Base-by-base conservation (phyloP, 2,329 filamentous ascomycete genomes). In the Knufia petricola region DNA sequence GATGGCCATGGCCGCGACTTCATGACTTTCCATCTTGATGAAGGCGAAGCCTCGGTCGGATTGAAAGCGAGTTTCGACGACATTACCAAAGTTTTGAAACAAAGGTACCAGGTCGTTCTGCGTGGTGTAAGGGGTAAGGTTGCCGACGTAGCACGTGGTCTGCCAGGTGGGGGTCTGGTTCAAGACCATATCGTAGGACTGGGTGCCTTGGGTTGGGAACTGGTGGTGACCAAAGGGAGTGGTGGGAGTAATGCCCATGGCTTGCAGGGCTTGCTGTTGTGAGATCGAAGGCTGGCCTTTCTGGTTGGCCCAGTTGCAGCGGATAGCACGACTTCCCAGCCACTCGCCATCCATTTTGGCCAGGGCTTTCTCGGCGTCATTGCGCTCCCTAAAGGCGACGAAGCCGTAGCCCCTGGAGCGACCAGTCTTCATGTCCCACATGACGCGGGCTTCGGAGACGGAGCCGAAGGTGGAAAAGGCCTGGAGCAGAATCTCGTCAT, bases 361-460 rank as follows among this genome's bases (percentile, higher is more conserved):
- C 62, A 98, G 70, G 1, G 92, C 90, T 70, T 95, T 95, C 67
- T 98, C 92, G 23, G 92, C 92, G 62, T 98, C 92, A 30, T 79
- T 73, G 55, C 90, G 87, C 55, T 98, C 92, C 54, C 90, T 85
- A 78, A 94, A 98, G 43, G 92, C 92, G 59, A 96, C 90, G 64
- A 98, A 98, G 10, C 92, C 92, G 63, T 98, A 98, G 52, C 92
- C 92, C 64, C 92, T 86, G 58, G 92, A 96, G 55, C 92, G 84
- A 58, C 92, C 92, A 30, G 92, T 98, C 78, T 98, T 98, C 92
- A 98, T 98, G 67, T 98, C 92, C 92, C 92, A 98, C 92, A 98
- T 98, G 56, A 98, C 92, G 61, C 92, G 88, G 52, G 92, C 92
- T 69, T 98, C 92, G 2, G 92, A 98, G 42, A 98, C 89, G 10